phyloP scores from a whole-genome alignment of 306 rosid genomes.

The Canavalia gladiata region DNA sequence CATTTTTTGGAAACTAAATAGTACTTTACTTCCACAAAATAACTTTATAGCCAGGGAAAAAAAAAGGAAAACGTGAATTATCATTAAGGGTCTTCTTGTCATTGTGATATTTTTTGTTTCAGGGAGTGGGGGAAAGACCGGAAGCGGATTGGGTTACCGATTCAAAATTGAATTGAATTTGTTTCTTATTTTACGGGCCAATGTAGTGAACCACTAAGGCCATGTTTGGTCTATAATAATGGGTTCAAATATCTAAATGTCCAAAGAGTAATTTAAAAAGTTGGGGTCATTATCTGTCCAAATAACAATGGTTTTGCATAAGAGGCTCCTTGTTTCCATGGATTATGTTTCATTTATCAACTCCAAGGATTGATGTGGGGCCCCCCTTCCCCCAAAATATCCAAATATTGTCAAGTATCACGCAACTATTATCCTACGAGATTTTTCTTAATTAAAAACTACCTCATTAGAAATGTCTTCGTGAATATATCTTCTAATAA shows the following conservation, averaged over 20 bases:
- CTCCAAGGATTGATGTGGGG: background rate
- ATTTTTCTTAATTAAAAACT: too few relatives aligned
- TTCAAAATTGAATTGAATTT: background rate
- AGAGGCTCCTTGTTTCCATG: background rate
- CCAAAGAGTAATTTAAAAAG: background rate
- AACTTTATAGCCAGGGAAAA: background rate
- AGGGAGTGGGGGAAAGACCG: background rate
- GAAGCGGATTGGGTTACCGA: too few relatives aligned
- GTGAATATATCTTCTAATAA: too few relatives aligned
- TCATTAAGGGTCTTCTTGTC: background rate
- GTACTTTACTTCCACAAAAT: background rate
- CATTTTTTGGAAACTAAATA: too few relatives aligned
- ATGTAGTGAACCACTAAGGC: background rate
- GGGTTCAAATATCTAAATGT: background rate
- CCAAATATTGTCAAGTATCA: background rate
- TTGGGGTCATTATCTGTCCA: background rate
- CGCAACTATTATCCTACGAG: background rate
- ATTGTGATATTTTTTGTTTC: background rate
- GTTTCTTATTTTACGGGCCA: constrained; percentile 21
- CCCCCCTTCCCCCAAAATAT: background rate
- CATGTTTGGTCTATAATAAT: background rate
- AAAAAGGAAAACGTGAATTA: background rate
- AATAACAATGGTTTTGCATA: background rate
- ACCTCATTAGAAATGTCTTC: too few relatives aligned
- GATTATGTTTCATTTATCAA: background rate